phyloP scores from a whole-genome alignment of 179 eudicot species.

The Amaranthus tricolor region DNA sequence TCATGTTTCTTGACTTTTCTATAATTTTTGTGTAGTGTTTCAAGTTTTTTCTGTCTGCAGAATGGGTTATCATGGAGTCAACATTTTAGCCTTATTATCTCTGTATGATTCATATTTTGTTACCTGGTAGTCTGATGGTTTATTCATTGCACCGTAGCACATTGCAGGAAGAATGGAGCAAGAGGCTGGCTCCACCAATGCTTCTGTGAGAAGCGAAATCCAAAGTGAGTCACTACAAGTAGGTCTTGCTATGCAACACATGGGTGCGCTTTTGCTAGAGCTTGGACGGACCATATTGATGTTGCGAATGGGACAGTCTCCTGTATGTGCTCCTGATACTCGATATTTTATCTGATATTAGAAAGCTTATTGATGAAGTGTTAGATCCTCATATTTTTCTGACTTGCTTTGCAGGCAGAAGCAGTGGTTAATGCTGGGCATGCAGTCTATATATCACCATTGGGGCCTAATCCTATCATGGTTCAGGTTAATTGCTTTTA shows the following conservation, averaged over 20 bases:
- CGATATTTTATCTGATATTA: not conserved
- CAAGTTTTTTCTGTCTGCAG: not conserved
- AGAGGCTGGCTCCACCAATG: constrained; percentile 60
- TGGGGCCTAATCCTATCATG: constrained; percentile 96
- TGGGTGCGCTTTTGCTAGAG: constrained; percentile 92
- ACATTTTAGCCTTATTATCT: not conserved
- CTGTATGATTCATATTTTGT: constrained; percentile 10
- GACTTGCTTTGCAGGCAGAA: constrained; percentile 58
- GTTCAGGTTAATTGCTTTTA: constrained; percentile 71
- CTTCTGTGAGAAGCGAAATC: constrained; percentile 63
- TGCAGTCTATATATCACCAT: constrained; percentile 87
- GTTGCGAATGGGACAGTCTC: constrained; percentile 83
- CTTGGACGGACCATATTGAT: constrained; percentile 88
- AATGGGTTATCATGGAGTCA: not conserved
- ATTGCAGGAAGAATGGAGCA: constrained; percentile 75
- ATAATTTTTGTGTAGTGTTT: not conserved
- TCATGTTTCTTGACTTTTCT: not conserved
- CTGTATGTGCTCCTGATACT: constrained; percentile 46
- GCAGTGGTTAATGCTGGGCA: constrained; percentile 87
- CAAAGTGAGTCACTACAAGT: constrained; percentile 68
- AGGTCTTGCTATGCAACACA: constrained; percentile 86
- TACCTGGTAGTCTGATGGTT: constrained; percentile 21
- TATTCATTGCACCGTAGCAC: constrained; percentile 60
- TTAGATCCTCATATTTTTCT: constrained; percentile 6
- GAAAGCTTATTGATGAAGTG: constrained; percentile 41